phyloP scores from a whole-genome alignment of 192 early-diverging fungal species.

The Chytriomyces confervae region DNA sequence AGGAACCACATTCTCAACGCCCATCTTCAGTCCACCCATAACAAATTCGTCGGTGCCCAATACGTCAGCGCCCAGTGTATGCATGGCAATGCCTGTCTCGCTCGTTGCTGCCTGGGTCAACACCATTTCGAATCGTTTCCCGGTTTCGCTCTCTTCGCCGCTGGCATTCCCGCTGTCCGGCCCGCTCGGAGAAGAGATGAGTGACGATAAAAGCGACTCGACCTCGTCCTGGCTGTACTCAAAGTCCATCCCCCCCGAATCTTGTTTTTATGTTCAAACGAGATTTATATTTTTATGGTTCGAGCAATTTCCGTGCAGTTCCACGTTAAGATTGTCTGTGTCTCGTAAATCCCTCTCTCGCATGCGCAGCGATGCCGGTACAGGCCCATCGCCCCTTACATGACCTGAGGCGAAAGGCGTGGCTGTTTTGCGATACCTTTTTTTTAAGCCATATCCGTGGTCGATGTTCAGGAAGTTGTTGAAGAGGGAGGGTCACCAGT shows the following conservation, averaged over 20 bases:
- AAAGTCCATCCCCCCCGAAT: not conserved
- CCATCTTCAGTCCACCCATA: not conserved
- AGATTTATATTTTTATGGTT: too few relatives aligned
- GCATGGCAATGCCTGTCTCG: not conserved
- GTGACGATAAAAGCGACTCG: not conserved
- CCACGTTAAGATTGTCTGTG: too few relatives aligned
- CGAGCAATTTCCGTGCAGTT: too few relatives aligned
- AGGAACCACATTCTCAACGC: not conserved
- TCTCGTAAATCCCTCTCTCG: too few relatives aligned
- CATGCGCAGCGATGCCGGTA: conserved; percentile 18
- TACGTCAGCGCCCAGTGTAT: not conserved
- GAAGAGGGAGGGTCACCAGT: not conserved
- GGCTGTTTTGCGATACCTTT: not conserved
- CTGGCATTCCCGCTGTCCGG: not conserved
- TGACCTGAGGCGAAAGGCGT: conserved; percentile 24
- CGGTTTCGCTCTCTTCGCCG: not conserved
- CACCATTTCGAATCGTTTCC: not conserved
- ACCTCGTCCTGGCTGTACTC: not conserved
- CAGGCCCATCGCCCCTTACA: conserved; percentile 55
- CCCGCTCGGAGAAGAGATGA: not conserved
- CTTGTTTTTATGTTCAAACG: too few relatives aligned
- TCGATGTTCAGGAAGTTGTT: not conserved
- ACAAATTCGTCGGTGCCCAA: not conserved
- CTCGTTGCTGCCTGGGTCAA: not conserved
- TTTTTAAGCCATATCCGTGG: not conserved